Evolutionary conservation across 1,284 basidiomycete genomes (phyloP).

Genomic region (Rhodotorula sp.): DNA sequence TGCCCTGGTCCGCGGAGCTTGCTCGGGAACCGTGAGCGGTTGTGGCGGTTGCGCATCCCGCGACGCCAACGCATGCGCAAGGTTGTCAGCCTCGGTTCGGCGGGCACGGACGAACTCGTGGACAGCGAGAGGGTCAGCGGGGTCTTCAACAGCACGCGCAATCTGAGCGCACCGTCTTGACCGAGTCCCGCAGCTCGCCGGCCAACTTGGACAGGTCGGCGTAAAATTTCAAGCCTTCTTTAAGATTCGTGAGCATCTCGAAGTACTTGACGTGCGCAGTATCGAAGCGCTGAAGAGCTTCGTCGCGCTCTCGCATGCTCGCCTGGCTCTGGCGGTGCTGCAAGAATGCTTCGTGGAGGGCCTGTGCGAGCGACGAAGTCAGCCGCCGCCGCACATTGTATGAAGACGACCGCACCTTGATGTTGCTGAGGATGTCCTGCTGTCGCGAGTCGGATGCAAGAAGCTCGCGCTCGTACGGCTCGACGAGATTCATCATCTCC

Average conservation of each 20-base stretch:
- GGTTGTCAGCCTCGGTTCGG: too few species aligned
- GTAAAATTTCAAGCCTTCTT: slow-evolving; percentile 21
- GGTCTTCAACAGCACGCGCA: too few species aligned
- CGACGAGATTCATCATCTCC: slow-evolving; percentile 68
- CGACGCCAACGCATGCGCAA: too few species aligned
- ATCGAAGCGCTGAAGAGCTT: not conserved
- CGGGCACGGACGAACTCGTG: too few species aligned
- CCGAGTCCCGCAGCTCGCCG: slow-evolving; percentile 9
- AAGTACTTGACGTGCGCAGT: not conserved
- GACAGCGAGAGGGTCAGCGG: too few species aligned
- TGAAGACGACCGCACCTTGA: not conserved
- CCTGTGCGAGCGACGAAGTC: not conserved
- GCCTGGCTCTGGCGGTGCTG: not conserved
- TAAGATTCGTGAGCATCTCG: slow-evolving; percentile 17
- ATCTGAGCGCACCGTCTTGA: slow-evolving; percentile 3
- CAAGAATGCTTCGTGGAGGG: not conserved
- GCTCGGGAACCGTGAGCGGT: too few species aligned
- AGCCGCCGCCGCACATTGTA: not conserved
- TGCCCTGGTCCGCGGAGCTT: too few species aligned
- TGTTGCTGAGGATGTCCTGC: slow-evolving; percentile 6
- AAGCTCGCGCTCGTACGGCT: not conserved
- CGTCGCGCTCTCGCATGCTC: not conserved
- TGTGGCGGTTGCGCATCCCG: too few species aligned
- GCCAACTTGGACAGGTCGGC: slow-evolving; percentile 5
- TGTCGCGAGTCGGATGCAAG: not conserved